Conservation (phyloP, 148 eudicot genomes). For the Selenicereus undatus region DNA sequence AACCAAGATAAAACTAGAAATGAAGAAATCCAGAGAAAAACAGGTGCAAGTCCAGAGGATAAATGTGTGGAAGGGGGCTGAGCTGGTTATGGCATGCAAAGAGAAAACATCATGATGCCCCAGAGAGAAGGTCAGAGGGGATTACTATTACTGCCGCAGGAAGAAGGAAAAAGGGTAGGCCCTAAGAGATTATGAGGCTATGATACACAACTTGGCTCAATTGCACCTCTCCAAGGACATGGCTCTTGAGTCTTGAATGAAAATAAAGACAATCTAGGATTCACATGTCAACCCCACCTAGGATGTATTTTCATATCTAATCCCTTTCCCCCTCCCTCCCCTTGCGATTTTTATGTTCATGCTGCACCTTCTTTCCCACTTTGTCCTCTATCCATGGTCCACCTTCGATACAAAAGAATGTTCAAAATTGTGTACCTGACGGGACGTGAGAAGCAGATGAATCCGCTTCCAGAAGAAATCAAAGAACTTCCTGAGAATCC, state of each 20-base stretch:
- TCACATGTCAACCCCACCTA: not conserved
- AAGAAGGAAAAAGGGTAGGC: not conserved
- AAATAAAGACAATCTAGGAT: not conserved
- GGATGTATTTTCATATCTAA: not conserved
- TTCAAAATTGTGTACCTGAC: too few species aligned
- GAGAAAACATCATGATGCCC: not conserved
- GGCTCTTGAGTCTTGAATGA: not conserved
- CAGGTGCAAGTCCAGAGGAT: too few species aligned
- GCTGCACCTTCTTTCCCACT: not conserved
- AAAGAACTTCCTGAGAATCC: too few species aligned
- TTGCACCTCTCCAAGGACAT: not conserved
- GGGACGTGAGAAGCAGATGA: too few species aligned
- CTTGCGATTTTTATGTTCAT: not conserved
- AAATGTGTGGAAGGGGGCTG: not conserved
- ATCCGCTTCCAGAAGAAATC: too few species aligned
- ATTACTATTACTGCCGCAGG: not conserved
- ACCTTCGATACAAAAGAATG: not conserved
- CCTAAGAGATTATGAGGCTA: not conserved
- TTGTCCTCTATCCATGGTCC: not conserved
- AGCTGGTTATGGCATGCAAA: not conserved
- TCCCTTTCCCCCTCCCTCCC: not conserved
- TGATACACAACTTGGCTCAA: not conserved
- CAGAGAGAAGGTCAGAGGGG: not conserved
- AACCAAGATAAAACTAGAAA: too few species aligned
- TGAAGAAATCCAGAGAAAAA: too few species aligned